Base-by-base conservation (phyloP, 371 early-diverging fungal species). In the Mucor saturninus region DNA sequence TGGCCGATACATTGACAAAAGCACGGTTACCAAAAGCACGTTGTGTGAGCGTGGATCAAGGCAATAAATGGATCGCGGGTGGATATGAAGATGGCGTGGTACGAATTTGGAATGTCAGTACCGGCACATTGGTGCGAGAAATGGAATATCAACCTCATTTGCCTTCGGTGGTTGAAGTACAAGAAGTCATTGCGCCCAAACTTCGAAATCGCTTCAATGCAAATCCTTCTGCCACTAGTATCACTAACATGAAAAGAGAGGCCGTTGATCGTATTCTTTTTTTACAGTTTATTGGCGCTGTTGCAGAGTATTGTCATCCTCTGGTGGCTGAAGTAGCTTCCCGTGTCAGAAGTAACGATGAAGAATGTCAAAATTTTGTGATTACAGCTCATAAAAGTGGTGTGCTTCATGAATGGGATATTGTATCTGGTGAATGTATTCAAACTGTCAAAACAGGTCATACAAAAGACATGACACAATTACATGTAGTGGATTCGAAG, bases 1-100 rank as follows among this genome's bases (percentile, higher is more conserved):
- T 11, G 31, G 49, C 9, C 26, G 52, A 37, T 15, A 8, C 56
- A 21, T 21, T 32, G 38, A 32, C 21, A 28, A 52, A 29, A 28
- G 21, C 4, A 32, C 29, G 48, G 2, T 15, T 51, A 0, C 61
- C 67, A 4, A 67, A 62, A n/a, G 65, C 63, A 15, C 54, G 68
- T n/a, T 70, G 67, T 28, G 61, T 68, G 7, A 65, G 68, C 29
- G 54, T 68, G 1, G 76, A 76, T 38, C 55, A 52, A 28, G 63
- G 63, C 26, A 73, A 75, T 40, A 61, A 71, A 49, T 73, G 73
- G 73, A 54, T 62, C 48, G 76, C 71, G 29, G 62, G 63, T n/a
- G 71, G 64, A 1, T 70, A 50, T 42, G 73, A 73, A 14, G 66
- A 76, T 54, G 71, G 71, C 1, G 11, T 65, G 5, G 59, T 73